These are phyloP conservation scores for Elaphomyces granulatus DNA, from an alignment of 495 filamentous ascomycete species.

Conservation along the genomic window DNA sequence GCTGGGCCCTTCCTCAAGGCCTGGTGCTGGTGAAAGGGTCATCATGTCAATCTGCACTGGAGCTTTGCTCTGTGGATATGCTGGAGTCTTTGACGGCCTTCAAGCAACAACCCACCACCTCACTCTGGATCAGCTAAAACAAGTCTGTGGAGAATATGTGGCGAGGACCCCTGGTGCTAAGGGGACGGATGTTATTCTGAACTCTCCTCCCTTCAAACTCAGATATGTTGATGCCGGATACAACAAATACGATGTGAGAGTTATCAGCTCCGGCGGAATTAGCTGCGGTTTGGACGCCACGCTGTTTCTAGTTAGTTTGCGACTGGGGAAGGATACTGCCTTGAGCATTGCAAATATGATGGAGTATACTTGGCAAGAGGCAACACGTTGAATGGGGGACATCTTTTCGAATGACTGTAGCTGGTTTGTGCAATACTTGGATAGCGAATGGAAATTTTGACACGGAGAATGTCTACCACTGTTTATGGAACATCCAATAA, in stretches of 20 bases:
- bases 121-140: slow-evolving; percentile 53
- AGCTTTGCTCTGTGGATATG: slow-evolving; percentile 52
- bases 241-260: slow-evolving; percentile 51
- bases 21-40: slow-evolving; percentile 25
- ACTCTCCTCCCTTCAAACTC: slow-evolving; percentile 14
- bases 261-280: slow-evolving; percentile 64
- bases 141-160: slow-evolving; percentile 29
- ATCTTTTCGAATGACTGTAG: slow-evolving; percentile 29
- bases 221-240: slow-evolving; percentile 59
- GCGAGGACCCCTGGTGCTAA: slow-evolving; percentile 21
- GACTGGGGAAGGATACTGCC: slow-evolving; percentile 53
- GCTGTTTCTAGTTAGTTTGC: slow-evolving; percentile 60
- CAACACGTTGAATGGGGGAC: too few species aligned
- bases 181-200: slow-evolving; percentile 58
- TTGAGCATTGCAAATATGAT: slow-evolving; percentile 51
- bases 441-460: not conserved
- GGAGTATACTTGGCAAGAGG: slow-evolving; percentile 62
- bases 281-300: slow-evolving; percentile 65
- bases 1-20: not conserved
- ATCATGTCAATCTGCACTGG: slow-evolving; percentile 67
- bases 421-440: not conserved
- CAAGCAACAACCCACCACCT: slow-evolving; percentile 59
- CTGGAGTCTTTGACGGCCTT: slow-evolving; percentile 56
- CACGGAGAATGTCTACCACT: too few species aligned
- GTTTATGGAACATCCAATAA: too few species aligned